Base-by-base conservation (phyloP, 345 rosid genomes). In the Syzygium oleosum region DNA sequence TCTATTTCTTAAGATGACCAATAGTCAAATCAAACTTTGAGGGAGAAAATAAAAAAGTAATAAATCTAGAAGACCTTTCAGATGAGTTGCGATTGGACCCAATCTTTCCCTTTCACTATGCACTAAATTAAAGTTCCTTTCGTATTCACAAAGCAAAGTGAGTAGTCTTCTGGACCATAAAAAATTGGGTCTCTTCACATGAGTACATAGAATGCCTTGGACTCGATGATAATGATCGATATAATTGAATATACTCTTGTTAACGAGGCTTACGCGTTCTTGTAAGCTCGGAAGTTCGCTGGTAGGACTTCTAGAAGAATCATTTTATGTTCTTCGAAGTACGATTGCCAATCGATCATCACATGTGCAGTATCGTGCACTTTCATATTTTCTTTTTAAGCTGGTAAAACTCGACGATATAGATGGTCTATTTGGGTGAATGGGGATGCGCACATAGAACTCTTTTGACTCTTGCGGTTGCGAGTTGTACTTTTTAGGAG, bases 291-390 rank as follows among this genome's bases (percentile, higher is more conserved):
- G 7, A 31, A 68, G 23, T 68, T 68, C 16, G 79, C 22, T 31
- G 23, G 12, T 12, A 34, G 68, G 31, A 34, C 68, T 27, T 59
- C 34, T 7, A 27, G 14, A 59, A 59, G 17, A 27, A 59, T 59
- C 68, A 12, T 0, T 27, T 59, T 12, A 27, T 15, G 27, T 59
- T 27, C n/a, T 27, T 59, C n/a, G 14, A 59, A 59, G 8, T 59
- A 12, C 0, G 3, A 5, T 59, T 59, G 27, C 4, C 8, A 5
- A 59, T 59, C 4, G 2, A 27, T 59, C 2, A 31, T 34, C 1
- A 15, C 78, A 65, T 29, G 79, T 1, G 0, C 34, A 17, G 49
- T 73, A 73, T 19, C 38, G 14, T 10, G 0, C 7, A 73, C 7
- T 41, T 11, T 3, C 21, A 10, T 38, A 73, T 0, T 58, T 25